A percentile compares a stretch with the other conserved stretches of the same genome.
Evolutionary conservation across 1,284 basidiomycete species (phyloP).

Genomic region (Leucoagaricus sp.): DNA sequence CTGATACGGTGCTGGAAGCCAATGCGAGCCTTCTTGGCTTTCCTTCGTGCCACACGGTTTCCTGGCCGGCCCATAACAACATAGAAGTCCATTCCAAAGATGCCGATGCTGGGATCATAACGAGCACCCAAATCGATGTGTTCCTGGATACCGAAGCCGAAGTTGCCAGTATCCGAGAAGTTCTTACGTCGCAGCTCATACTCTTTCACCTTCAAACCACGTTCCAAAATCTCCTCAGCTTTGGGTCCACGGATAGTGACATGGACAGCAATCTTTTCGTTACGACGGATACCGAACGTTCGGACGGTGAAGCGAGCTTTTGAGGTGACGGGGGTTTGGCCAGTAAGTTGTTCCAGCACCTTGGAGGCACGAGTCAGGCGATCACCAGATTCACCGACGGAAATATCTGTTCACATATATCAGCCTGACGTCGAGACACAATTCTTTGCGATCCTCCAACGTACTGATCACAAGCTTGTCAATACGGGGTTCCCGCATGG

Average conservation of each 20-base stretch:
- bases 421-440: neutral
- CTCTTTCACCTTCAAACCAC: slow-evolving; percentile 99
- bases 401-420: slow-evolving; percentile 78
- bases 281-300: slow-evolving; percentile 98
- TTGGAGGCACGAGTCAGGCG: slow-evolving; percentile 98
- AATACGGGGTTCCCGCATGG: slow-evolving; percentile 95
- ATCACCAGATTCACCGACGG: slow-evolving; percentile 99
- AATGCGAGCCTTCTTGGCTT: slow-evolving; percentile 86
- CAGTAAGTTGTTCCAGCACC: slow-evolving; percentile 99
- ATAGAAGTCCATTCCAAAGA: slow-evolving; percentile 98
- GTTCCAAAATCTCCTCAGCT: slow-evolving; percentile 99
- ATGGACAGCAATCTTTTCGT: slow-evolving; percentile 99
- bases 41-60: slow-evolving; percentile 89
- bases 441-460: slow-evolving; percentile 36
- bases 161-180: slow-evolving; percentile 98
- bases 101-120: slow-evolving; percentile 96
- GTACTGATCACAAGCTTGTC: slow-evolving; percentile 99
- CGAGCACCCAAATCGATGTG: slow-evolving; percentile 99
- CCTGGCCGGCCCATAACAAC: slow-evolving; percentile 98
- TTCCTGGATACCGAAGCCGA: slow-evolving; percentile 97
- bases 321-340: slow-evolving; percentile 98
- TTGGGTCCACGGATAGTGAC: slow-evolving; percentile 99
- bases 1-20: slow-evolving; percentile 88
- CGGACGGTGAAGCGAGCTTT: slow-evolving; percentile 99
- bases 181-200: slow-evolving; percentile 94